Conservation (phyloP, 352 stramenopile genomes). For the Phytophthora palmivora region DNA sequence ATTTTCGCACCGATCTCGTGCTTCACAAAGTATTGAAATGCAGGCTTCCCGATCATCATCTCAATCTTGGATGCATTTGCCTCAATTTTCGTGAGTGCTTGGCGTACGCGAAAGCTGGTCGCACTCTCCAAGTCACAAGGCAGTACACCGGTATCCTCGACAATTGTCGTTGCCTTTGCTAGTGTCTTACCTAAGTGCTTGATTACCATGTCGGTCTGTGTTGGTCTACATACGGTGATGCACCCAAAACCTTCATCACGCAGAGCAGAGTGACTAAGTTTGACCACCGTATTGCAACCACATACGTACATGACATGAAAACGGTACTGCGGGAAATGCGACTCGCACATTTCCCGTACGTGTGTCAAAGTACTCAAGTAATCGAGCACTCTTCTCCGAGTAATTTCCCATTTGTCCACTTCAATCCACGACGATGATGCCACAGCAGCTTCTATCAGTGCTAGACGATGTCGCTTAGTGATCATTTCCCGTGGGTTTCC, state of each 20-base stretch:
- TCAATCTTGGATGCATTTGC: slow-evolving; percentile 49
- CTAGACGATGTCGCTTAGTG: slow-evolving; percentile 69
- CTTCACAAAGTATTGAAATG: slow-evolving; percentile 67
- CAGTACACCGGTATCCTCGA: slow-evolving; percentile 76
- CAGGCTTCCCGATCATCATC: slow-evolving; percentile 77
- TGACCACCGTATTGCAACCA: slow-evolving; percentile 81
- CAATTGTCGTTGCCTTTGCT: slow-evolving; percentile 65
- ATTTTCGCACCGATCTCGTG: slow-evolving; percentile 69
- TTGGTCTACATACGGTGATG: slow-evolving; percentile 69
- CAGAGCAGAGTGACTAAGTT: slow-evolving; percentile 75
- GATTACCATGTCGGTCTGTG: slow-evolving; percentile 72
- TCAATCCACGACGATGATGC: slow-evolving; percentile 81
- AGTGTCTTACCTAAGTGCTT: slow-evolving; percentile 77
- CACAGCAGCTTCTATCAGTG: slow-evolving; percentile 69
- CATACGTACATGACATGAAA: slow-evolving; percentile 85
- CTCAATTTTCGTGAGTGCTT: slow-evolving; percentile 45
- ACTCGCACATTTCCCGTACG: slow-evolving; percentile 77
- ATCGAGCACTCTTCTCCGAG: slow-evolving; percentile 69
- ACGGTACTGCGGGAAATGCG: slow-evolving; percentile 63
- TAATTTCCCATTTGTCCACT: slow-evolving; percentile 89
- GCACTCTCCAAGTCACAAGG: slow-evolving; percentile 71
- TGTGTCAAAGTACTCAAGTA: slow-evolving; percentile 81
- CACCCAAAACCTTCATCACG: slow-evolving; percentile 74
- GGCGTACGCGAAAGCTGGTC: slow-evolving; percentile 69
- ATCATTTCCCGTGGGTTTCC: slow-evolving; percentile 82